Conservation (phyloP, 1,284 basidiomycete species). For the Microbotryum scabiosae region DNA sequence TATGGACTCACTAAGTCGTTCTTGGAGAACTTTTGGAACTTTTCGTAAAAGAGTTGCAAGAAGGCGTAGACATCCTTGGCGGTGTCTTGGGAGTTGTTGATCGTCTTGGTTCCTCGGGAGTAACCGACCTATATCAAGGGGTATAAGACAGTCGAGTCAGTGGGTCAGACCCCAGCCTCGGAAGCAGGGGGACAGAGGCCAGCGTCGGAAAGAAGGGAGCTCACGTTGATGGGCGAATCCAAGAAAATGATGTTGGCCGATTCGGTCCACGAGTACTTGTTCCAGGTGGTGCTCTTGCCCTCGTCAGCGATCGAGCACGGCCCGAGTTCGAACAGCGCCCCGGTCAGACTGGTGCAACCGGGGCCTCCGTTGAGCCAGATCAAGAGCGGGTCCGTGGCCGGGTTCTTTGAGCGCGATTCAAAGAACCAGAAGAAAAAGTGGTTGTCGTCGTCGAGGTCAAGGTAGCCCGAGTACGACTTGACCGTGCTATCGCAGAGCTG, state of each 20-base stretch:
- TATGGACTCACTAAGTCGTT: not conserved
- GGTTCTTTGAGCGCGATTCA: conserved; percentile 59
- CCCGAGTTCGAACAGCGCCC: conserved; percentile 60
- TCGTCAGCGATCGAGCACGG: conserved; percentile 65
- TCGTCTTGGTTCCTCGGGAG: conserved; percentile 61
- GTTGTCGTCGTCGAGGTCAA: conserved; percentile 75
- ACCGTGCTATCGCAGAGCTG: conserved; percentile 70
- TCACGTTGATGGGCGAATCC: conserved; percentile 55
- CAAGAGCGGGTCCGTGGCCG: conserved; percentile 66
- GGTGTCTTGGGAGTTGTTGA: conserved; percentile 62
- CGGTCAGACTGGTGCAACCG: conserved; percentile 29
- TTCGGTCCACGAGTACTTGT: conserved; percentile 69
- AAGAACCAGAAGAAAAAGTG: conserved; percentile 87
- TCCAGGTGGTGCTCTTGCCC: conserved; percentile 60
- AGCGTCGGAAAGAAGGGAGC: not conserved
- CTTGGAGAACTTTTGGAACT: conserved; percentile 31
- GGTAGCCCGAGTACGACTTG: conserved; percentile 71
- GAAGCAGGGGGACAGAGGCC: not conserved
- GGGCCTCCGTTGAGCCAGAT: conserved; percentile 87
- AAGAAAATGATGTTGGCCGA: conserved; percentile 57
- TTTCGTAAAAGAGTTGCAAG: conserved; percentile 68
- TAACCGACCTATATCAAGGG: conserved; percentile 63
- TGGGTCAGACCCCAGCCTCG: too few relatives aligned
- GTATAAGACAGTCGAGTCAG: too few relatives aligned
- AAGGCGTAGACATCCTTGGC: conserved; percentile 83